Evolutionary conservation across 2,329 filamentous ascomycete species (phyloP).

Genomic region (Leptographium flavum): DNA sequence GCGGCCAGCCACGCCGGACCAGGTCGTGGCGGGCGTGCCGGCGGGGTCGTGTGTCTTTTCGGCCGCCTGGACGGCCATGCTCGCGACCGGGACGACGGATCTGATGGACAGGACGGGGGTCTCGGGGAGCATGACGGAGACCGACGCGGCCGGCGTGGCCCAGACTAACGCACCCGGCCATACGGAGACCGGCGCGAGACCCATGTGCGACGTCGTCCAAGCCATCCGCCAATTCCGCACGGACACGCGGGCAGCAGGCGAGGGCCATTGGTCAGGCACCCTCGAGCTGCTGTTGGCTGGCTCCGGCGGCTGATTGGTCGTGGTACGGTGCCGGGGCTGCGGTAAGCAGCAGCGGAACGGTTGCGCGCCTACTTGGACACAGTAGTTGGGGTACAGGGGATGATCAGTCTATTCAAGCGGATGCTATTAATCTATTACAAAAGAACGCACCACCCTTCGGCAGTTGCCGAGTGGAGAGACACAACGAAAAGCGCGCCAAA

Average conservation of each 20-base stretch:
- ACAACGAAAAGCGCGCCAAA: not conserved
- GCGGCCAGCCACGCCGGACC: slow-evolving; percentile 32
- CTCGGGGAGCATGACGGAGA: too few relatives aligned
- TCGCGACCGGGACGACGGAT: slow-evolving; percentile 18
- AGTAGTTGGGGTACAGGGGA: too few relatives aligned
- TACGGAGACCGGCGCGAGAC: too few relatives aligned
- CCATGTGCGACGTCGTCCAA: slow-evolving; percentile 28
- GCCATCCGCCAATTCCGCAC: slow-evolving; percentile 26
- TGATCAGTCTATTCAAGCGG: too few relatives aligned
- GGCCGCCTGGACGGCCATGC: slow-evolving; percentile 36
- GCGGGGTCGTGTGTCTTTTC: slow-evolving; percentile 29
- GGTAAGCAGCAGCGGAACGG: too few relatives aligned
- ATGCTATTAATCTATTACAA: too few relatives aligned
- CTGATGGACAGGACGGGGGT: not conserved
- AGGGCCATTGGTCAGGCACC: slow-evolving; percentile 24
- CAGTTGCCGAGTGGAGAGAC: too few relatives aligned
- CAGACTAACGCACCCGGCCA: too few relatives aligned
- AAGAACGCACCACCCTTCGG: too few relatives aligned
- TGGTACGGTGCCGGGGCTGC: not conserved
- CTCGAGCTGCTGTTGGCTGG: slow-evolving; percentile 18
- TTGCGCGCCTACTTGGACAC: too few relatives aligned
- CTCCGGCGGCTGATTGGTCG: not conserved
- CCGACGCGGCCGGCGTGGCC: too few relatives aligned
- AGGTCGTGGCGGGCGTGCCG: slow-evolving; percentile 36
- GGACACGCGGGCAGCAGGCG: slow-evolving; percentile 18